phyloP scores from a whole-genome alignment of 352 stramenopile species.

The Pythium periplocum region DNA sequence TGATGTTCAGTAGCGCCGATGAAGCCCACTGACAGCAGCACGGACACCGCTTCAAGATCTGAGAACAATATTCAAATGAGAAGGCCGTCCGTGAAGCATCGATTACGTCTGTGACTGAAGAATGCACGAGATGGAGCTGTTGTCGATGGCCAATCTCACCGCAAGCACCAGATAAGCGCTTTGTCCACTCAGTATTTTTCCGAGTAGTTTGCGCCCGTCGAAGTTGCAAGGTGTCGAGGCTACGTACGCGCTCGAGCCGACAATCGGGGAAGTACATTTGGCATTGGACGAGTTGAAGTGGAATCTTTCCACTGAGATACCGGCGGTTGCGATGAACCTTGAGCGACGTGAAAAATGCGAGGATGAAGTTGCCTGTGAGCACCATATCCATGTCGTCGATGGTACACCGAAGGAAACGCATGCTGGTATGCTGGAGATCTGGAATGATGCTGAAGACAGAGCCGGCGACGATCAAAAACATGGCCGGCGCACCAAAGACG shows the following conservation, averaged over 20 bases:
- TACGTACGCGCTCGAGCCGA: neutral
- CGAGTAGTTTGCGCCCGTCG: conserved; percentile 1
- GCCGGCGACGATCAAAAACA: conserved; percentile 3
- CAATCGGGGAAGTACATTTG: conserved; percentile 15
- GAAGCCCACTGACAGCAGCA: too few species aligned
- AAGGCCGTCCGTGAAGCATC: neutral
- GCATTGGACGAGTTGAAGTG: conserved; percentile 6
- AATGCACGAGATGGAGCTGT: conserved; percentile 10
- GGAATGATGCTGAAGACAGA: conserved; percentile 5
- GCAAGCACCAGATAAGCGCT: neutral
- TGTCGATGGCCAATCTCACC: conserved; percentile 7
- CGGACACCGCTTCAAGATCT: too few species aligned
- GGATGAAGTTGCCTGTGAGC: conserved; percentile 14
- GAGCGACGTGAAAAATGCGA: conserved; percentile 14
- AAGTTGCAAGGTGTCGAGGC: neutral
- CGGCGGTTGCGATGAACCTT: conserved; percentile 15
- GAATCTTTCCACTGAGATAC: conserved; percentile 1
- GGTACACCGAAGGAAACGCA: neutral
- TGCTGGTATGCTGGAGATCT: conserved; percentile 2
- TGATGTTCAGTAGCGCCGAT: too few species aligned
- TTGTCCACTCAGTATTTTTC: conserved; percentile 1
- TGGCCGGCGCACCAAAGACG: conserved; percentile 9
- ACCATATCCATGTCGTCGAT: conserved; percentile 13
- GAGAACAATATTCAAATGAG: neutral
- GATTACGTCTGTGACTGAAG: conserved; percentile 3